phyloP scores from a whole-genome alignment of 768 basidiomycete genomes.

The Botryobasidium botryosum region DNA sequence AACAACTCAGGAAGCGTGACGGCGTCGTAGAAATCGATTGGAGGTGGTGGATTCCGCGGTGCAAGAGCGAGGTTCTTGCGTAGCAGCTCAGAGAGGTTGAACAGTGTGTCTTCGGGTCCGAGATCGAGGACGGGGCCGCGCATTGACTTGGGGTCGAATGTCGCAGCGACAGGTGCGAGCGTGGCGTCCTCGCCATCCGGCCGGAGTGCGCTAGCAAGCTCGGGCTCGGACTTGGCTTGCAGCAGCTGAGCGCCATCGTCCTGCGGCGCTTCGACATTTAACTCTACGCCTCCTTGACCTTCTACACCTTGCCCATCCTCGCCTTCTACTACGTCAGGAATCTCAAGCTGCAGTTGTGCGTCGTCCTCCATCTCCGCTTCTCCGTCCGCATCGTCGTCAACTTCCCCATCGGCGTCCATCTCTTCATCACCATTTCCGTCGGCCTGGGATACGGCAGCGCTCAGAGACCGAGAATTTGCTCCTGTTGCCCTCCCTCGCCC shows the following conservation, averaged over 20 bases:
- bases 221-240: background rate
- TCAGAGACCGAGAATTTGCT: no score
- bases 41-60: background rate
- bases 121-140: constrained; percentile 12
- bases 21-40: background rate
- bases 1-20: constrained; percentile 45
- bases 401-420: constrained; percentile 12
- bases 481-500: no score
- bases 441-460: no score
- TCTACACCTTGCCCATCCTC: no score
- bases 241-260: background rate
- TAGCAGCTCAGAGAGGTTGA: constrained; percentile 12
- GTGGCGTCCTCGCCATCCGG: background rate
- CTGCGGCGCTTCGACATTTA: no score
- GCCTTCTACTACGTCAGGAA: background rate
- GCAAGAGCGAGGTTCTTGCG: constrained; percentile 1
- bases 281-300: background rate
- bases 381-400: constrained; percentile 9
- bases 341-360: constrained; percentile 1
- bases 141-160: constrained; percentile 6
- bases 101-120: constrained; percentile 5
- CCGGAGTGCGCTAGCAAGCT: background rate
- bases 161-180: constrained; percentile 1
- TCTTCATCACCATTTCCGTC: constrained; percentile 10
- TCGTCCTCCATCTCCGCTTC: constrained; percentile 8